Percentiles rank a stretch among this genome's conserved stretches.
Evolutionary conservation across 352 stramenopile species (phyloP).

Genomic region (Phytophthora constricta): DNA sequence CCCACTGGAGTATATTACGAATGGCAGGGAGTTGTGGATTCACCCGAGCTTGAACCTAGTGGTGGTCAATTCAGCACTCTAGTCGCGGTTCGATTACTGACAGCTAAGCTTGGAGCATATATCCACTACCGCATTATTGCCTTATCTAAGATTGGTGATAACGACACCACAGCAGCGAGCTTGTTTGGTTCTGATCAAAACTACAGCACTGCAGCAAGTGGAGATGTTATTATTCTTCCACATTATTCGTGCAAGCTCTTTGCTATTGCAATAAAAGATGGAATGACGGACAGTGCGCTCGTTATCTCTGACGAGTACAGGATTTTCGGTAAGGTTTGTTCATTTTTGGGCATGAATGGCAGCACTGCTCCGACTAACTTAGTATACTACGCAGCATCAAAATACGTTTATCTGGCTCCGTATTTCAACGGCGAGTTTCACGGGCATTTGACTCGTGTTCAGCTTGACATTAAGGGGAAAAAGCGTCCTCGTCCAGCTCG

Average conservation of each 20-base stretch:
- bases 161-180: constrained; percentile 18
- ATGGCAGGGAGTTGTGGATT: constrained; percentile 62
- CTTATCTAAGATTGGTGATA: constrained; percentile 16
- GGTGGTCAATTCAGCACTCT: constrained; percentile 67
- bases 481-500: constrained; percentile 75
- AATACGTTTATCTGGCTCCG: constrained; percentile 76
- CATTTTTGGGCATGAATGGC: neutral
- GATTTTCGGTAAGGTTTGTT: constrained; percentile 60
- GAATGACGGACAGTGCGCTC: constrained; percentile 57
- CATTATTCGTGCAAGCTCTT: constrained; percentile 67
- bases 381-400: constrained; percentile 49
- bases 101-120: constrained; percentile 50
- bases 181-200: constrained; percentile 38
- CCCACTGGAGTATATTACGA: constrained; percentile 79
- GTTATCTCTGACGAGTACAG: constrained; percentile 57
- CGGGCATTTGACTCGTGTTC: constrained; percentile 62
- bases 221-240: constrained; percentile 59
- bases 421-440: constrained; percentile 79
- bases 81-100: constrained; percentile 60
- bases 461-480: constrained; percentile 78
- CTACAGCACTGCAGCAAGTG: constrained; percentile 42
- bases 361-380: too few species aligned
- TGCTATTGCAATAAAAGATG: constrained; percentile 68
- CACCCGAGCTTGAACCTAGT: constrained; percentile 62
- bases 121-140: constrained; percentile 69